A percentile compares a stretch with the other conserved stretches of the same genome.
These are phyloP conservation scores for Pyrenophora graminea DNA, from an alignment of 2,329 filamentous ascomycete species.

Conservation along the genomic window DNA sequence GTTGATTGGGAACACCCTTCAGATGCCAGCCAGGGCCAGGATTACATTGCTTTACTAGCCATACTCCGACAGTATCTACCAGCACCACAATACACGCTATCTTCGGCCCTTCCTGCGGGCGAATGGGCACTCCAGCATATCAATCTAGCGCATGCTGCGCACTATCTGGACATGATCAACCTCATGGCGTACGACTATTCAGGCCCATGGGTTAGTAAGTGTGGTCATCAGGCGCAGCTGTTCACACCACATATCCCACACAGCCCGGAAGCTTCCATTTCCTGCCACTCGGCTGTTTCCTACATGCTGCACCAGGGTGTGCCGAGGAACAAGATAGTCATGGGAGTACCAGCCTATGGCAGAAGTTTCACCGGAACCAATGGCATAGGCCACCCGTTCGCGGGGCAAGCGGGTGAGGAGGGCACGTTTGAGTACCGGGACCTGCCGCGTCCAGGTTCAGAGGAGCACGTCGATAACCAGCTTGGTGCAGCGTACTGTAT, in stretches of 20 bases:
- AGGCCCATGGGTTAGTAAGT: constrained; percentile 68
- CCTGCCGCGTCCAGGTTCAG: constrained; percentile 64
- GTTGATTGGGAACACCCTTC: constrained; percentile 82
- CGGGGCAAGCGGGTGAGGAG: constrained; percentile 60
- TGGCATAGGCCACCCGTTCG: constrained; percentile 66
- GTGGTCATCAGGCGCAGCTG: constrained; percentile 77
- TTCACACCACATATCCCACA: constrained; percentile 61
- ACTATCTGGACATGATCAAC: constrained; percentile 75
- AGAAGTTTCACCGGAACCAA: constrained; percentile 71
- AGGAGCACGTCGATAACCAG: constrained; percentile 70
- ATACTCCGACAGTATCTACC: constrained; percentile 70
- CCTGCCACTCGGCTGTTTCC: constrained; percentile 67
- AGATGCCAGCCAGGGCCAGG: constrained; percentile 66
- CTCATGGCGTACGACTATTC: constrained; percentile 81
- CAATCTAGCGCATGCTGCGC: constrained; percentile 64
- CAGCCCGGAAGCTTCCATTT: constrained; percentile 61
- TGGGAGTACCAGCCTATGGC: constrained; percentile 77
- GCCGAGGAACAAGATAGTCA: constrained; percentile 70
- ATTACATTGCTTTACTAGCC: constrained; percentile 72
- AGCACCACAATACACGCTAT: constrained; percentile 69
- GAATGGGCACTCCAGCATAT: constrained; percentile 70
- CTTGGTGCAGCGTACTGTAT: constrained; percentile 72
- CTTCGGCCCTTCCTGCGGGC: constrained; percentile 72
- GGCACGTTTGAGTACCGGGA: constrained; percentile 75
- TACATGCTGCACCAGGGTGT: constrained; percentile 70